These are phyloP conservation scores for Parathielavia appendiculata DNA, from an alignment of 495 filamentous ascomycete genomes.

Conservation along the genomic window DNA sequence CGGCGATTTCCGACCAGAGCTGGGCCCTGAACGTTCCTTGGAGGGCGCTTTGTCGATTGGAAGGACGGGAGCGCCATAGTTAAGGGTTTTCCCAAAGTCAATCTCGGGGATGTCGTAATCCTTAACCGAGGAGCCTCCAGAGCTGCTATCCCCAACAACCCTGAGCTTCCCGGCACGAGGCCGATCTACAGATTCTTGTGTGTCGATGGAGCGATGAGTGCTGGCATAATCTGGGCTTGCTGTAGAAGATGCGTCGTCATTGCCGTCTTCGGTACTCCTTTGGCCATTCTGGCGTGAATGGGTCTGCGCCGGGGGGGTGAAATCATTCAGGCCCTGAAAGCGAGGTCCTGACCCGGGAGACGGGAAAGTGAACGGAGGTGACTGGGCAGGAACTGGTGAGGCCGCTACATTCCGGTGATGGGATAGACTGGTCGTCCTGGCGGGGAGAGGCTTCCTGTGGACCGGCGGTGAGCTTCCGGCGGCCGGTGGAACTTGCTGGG, in stretches of 20 bases:
- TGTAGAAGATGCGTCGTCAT: slow-evolving; percentile 48
- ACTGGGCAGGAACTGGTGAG: slow-evolving; percentile 23
- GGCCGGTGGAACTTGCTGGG: slow-evolving; percentile 25
- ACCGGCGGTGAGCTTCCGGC: slow-evolving; percentile 35
- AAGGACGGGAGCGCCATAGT: slow-evolving; percentile 46
- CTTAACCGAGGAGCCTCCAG: slow-evolving; percentile 33
- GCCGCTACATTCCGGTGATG: slow-evolving; percentile 27
- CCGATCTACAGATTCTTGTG: slow-evolving; percentile 55
- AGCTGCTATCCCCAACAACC: slow-evolving; percentile 58
- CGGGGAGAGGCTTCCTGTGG: slow-evolving; percentile 59
- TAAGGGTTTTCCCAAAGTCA: slow-evolving; percentile 83
- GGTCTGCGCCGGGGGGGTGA: slow-evolving; percentile 13
- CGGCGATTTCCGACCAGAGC: slow-evolving; percentile 40
- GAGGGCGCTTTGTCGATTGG: slow-evolving; percentile 16
- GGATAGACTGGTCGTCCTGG: slow-evolving; percentile 37
- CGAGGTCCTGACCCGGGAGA: slow-evolving; percentile 23
- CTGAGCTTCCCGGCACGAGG: slow-evolving; percentile 80
- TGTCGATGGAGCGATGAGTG: slow-evolving; percentile 60
- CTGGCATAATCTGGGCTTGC: slow-evolving; percentile 61
- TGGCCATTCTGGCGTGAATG: slow-evolving; percentile 33
- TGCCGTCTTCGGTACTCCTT: slow-evolving; percentile 37
- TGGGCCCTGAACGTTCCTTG: slow-evolving; percentile 28
- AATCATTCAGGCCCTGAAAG: slow-evolving; percentile 30
- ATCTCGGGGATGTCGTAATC: slow-evolving; percentile 62
- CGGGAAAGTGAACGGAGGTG: slow-evolving; percentile 13